Percentiles rank a stretch among this genome's conserved stretches.
Conservation (phyloP, 2,329 filamentous ascomycete species). For the Davidsoniella australis region DNA sequence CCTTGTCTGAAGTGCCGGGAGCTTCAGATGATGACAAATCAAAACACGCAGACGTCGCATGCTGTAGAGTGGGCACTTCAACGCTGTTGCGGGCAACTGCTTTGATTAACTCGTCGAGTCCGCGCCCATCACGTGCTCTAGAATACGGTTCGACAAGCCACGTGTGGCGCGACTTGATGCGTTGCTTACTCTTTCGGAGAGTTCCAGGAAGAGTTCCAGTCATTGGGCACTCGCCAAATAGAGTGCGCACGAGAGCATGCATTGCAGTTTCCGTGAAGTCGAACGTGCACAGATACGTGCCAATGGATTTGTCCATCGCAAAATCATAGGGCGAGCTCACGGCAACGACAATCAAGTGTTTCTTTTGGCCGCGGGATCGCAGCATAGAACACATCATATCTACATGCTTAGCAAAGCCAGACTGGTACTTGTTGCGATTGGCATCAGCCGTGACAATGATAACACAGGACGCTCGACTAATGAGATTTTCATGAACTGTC, state of each 20-base stretch:
- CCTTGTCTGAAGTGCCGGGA: conserved; percentile 24
- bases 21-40: conserved; percentile 31
- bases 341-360: conserved; percentile 76
- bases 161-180: conserved; percentile 75
- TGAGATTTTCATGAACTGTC: conserved; percentile 72
- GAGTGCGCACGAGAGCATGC: conserved; percentile 62
- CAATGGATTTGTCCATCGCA: conserved; percentile 76
- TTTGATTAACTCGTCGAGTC: conserved; percentile 58
- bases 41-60: conserved; percentile 58
- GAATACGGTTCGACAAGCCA: conserved; percentile 90
- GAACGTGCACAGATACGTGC: conserved; percentile 88
- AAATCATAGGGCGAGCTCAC: conserved; percentile 96
- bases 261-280: conserved; percentile 91
- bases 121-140: conserved; percentile 55
- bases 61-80: conserved; percentile 50
- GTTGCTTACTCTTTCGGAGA: conserved; percentile 71
- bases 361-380: conserved; percentile 60
- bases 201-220: conserved; percentile 51
- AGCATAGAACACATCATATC: conserved; percentile 88
- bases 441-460: conserved; percentile 87
- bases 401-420: conserved; percentile 89
- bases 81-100: conserved; percentile 49
- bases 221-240: conserved; percentile 58
- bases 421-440: conserved; percentile 83
- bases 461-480: conserved; percentile 73